A percentile compares a stretch with the other conserved stretches of the same genome.
Evolutionary conservation across 768 basidiomycete species (phyloP).

Genomic region (Tephrocybe rancida): DNA sequence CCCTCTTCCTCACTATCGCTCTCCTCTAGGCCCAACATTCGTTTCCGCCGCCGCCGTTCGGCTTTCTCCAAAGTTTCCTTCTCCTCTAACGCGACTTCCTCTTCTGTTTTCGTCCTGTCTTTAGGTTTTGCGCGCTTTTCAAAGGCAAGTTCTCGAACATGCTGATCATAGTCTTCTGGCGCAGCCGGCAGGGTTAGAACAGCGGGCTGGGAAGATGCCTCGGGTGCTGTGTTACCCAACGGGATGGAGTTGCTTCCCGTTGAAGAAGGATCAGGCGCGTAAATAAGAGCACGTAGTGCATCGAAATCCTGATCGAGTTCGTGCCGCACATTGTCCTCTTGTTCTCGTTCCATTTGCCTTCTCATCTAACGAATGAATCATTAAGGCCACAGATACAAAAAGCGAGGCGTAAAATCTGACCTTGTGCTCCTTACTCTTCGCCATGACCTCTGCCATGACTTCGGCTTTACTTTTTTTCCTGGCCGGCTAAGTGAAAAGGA

Average conservation of each 20-base stretch:
- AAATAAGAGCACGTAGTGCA: slow-evolving; percentile 75
- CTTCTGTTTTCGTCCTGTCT: slow-evolving; percentile 95
- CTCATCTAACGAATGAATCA: slow-evolving; percentile 52
- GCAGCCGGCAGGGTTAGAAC: slow-evolving; percentile 25
- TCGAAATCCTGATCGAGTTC: slow-evolving; percentile 90
- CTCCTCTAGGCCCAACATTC: slow-evolving; percentile 85
- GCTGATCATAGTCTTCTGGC: slow-evolving; percentile 83
- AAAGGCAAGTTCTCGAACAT: slow-evolving; percentile 90
- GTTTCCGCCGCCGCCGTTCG: slow-evolving; percentile 71
- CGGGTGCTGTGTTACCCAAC: slow-evolving; percentile 23
- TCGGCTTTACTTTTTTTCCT: slow-evolving; percentile 93
- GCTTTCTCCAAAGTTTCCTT: slow-evolving; percentile 86
- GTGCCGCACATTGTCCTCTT: slow-evolving; percentile 83
- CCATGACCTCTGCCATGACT: slow-evolving; percentile 97
- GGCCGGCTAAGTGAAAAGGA: slow-evolving; percentile 52
- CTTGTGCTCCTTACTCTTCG: slow-evolving; percentile 96
- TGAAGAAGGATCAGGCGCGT: slow-evolving; percentile 51
- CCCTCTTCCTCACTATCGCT: slow-evolving; percentile 66
- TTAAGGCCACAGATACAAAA: not conserved
- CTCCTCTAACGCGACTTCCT: slow-evolving; percentile 88
- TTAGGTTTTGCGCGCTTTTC: slow-evolving; percentile 94
- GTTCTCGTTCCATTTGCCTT: slow-evolving; percentile 86
- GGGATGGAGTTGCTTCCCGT: slow-evolving; percentile 39
- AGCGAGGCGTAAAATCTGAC: slow-evolving; percentile 37
- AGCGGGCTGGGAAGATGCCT: slow-evolving; percentile 17